Conservation (phyloP, 768 basidiomycete genomes). For the Pholiota microspora region DNA sequence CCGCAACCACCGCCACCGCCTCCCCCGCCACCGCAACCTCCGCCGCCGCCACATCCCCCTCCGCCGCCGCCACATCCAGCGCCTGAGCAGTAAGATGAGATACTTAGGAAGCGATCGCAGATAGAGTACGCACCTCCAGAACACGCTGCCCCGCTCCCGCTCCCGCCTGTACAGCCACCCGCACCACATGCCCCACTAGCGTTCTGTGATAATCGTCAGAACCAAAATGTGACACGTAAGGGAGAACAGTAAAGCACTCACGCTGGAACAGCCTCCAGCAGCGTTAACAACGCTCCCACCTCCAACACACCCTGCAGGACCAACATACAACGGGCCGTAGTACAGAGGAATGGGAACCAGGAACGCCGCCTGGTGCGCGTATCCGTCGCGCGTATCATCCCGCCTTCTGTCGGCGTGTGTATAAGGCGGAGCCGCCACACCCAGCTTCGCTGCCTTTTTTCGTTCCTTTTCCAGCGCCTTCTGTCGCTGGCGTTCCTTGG, state of each 20-base stretch:
- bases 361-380: slow-evolving; percentile 27
- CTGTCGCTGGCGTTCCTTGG: slow-evolving; percentile 4
- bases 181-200: slow-evolving; percentile 6
- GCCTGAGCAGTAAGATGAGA: slow-evolving; percentile 3
- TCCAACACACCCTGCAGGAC: slow-evolving; percentile 5
- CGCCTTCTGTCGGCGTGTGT: neutral
- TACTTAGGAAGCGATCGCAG: neutral
- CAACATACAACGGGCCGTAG: slow-evolving; percentile 10
- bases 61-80: slow-evolving; percentile 14
- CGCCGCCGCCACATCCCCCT: slow-evolving; percentile 10
- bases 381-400: neutral
- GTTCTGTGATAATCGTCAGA: neutral
- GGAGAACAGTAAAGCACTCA: neutral
- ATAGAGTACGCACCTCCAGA: neutral
- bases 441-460: slow-evolving; percentile 18
- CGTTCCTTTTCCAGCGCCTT: slow-evolving; percentile 7
- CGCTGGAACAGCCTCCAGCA: slow-evolving; percentile 8
- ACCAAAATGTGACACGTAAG: too few relatives aligned
- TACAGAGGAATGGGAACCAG: slow-evolving; percentile 38
- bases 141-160: slow-evolving; percentile 2
- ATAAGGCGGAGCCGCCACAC: neutral
- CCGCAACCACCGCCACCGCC: neutral
- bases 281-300: slow-evolving; percentile 19
- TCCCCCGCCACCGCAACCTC: slow-evolving; percentile 13
- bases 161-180: slow-evolving; percentile 7